These are phyloP conservation scores for Cylindrotheca fusiformis DNA, from an alignment of 108 stramenopile genomes.

Conservation along the genomic window DNA sequence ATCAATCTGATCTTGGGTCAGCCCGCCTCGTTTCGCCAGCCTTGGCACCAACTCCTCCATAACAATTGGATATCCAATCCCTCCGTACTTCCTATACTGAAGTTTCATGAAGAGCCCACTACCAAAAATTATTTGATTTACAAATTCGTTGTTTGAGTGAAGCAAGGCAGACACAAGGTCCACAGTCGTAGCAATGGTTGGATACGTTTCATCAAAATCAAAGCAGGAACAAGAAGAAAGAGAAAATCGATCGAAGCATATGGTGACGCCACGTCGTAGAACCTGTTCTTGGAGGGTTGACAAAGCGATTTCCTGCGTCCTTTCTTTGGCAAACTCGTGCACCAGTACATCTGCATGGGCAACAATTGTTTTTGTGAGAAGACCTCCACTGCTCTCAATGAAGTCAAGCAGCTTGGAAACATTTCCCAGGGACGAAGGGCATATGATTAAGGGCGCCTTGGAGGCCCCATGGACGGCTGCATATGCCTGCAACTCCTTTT, in stretches of 20 bases:
- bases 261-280: neutral
- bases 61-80: slow-evolving; percentile 3
- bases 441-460: neutral
- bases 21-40: neutral
- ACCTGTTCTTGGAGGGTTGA: neutral
- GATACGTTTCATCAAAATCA: neutral
- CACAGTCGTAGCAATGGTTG: neutral
- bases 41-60: slow-evolving; percentile 7
- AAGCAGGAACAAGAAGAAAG: neutral
- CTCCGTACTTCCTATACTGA: slow-evolving; percentile 4
- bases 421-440: neutral
- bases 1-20: slow-evolving; percentile 1
- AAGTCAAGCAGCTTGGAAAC: neutral
- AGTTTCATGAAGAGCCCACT: slow-evolving; percentile 11
- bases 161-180: neutral
- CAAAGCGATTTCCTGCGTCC: neutral
- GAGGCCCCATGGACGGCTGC: neutral
- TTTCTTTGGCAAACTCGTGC: neutral
- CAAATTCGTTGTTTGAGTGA: neutral
- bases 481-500: neutral
- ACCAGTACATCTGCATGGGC: neutral
- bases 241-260: neutral
- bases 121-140: slow-evolving; percentile 1
- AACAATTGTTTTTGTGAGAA: neutral
- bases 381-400: neutral